Base-by-base conservation (phyloP, 1,284 basidiomycete genomes). In the Phaffia rhodozyma region DNA sequence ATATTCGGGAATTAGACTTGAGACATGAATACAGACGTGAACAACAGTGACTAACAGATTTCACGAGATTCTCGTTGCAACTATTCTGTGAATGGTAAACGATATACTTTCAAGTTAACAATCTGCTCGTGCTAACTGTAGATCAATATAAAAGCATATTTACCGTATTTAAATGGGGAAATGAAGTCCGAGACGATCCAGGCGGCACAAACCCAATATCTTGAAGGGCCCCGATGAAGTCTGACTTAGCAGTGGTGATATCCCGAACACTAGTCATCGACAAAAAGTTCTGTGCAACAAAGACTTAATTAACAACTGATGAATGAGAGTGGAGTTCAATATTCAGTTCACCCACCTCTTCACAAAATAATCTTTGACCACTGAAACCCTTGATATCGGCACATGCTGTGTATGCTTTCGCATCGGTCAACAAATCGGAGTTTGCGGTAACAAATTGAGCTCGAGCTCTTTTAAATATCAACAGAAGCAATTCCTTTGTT, bases 361-460 rank as follows among this genome's bases (percentile, higher is more conserved):
- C 87, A 74, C 87, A 91, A 74, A 91, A 96, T 6, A 74, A 70
- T 51, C 80, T 77, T 30, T 88, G 75, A 29, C 78, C 75, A 58
- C 77, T 69, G 34, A 79, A 77, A 6, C 80, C 73, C 58, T 80
- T 78, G 57, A 88, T 72, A 53, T 76, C 76, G 55, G 80, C 74
- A 67, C 83, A 88, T 66, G 85, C 81, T 47, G 86, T 80, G 71
- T 87, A 94, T 0, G 90, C 89, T 55, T 82, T 79, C 7, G 84
- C 80, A 69, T 92, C 87, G 0, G 90, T 91, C 32, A 97, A 77
- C 5, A 97, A 79, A 71, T 97, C 93, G 68, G 90, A 93, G 65
- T 86, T 84, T n/a, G 80, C 85, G 16, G 78, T 80, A 11, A 82
- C 76, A 70, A 91, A 91, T 13, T 79, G 79, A 55, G 80, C 78